Evolutionary conservation across 768 basidiomycete species (phyloP).

Genomic region (Lentinula sp.): DNA sequence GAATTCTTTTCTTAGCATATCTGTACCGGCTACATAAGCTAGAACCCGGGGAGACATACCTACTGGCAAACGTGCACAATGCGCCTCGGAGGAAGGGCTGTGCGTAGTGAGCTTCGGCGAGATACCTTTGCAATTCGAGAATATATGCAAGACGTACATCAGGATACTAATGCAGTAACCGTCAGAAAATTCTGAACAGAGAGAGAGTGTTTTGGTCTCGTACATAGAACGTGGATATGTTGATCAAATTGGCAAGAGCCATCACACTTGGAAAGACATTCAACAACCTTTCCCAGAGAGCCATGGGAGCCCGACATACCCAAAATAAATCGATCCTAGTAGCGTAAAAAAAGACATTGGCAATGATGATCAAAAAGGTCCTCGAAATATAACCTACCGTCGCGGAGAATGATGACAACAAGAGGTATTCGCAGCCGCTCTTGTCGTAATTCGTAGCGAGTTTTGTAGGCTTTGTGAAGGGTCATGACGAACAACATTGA

Average conservation of each 20-base stretch:
- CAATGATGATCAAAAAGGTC: neutral
- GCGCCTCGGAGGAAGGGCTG: constrained; percentile 2
- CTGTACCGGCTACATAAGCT: neutral
- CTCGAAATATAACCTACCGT: neutral
- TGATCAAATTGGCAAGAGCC: constrained; percentile 4
- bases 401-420: constrained; percentile 1
- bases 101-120: neutral
- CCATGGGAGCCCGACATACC: neutral
- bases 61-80: constrained; percentile 2
- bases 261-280: neutral
- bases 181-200: neutral
- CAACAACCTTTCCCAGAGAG: neutral
- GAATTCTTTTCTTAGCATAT: neutral
- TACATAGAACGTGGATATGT: constrained; percentile 7
- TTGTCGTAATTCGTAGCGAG: neutral
- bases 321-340: constrained; percentile 3
- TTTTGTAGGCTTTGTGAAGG: constrained; percentile 2
- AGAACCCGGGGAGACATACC: neutral
- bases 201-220: neutral
- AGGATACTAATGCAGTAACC: neutral
- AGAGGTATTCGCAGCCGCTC: neutral
- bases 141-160: neutral
- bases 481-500: constrained; percentile 6
- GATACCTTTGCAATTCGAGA: too few species aligned
- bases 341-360: neutral